Evolutionary conservation across 345 rosid species (phyloP), one percentile per base, ranked within the genome.

Genomic region (Psidium friedrichsthalianum): DNA sequence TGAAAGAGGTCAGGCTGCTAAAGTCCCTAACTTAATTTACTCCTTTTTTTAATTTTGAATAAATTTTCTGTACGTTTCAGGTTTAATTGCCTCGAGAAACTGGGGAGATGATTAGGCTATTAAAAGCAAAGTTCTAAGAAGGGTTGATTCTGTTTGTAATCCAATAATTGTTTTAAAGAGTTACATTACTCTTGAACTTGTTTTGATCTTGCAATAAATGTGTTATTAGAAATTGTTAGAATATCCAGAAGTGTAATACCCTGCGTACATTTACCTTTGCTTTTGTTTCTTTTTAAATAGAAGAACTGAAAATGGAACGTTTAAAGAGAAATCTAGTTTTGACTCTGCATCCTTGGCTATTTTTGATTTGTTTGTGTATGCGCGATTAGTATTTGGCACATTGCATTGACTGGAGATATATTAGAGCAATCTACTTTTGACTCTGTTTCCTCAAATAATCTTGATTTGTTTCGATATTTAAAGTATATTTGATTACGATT

Each of bases 1-100:
- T 87, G 89, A 74, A 74, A 91, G 91, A 87, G 88, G 84, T 88
- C 85, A 89, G 76, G 44, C 87, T 87, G 94, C 91, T 92, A 91
- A 69, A 32, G 52, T n/a, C 81, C 51, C 52, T 57, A 83, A 13
- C 51, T 59, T 44, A 11, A 56, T 15, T 59, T 11, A 40, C 51
- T 47, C 56, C 59, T 51, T 20, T 51, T 82, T 47, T 22, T 16
- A 14, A 47, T 25, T 80, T 44, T 78, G 44, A 55, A 78, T 25
- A 14, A 11, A 80, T 76, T 55, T 36, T 36, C 25, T 18, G 80
- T 69, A 36, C 20, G 13, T 18, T 69, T 69, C 80, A 36, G 25
- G 80, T 69, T 69, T 69, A 36, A 69, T 69, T 69, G 47, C 11
- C 80, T 69, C 11, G 25, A 69, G 80, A 69, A 69, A 69, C 25